phyloP scores from a whole-genome alignment of 2,329 filamentous ascomycete species.

The Nannizziopsis barbatae region DNA sequence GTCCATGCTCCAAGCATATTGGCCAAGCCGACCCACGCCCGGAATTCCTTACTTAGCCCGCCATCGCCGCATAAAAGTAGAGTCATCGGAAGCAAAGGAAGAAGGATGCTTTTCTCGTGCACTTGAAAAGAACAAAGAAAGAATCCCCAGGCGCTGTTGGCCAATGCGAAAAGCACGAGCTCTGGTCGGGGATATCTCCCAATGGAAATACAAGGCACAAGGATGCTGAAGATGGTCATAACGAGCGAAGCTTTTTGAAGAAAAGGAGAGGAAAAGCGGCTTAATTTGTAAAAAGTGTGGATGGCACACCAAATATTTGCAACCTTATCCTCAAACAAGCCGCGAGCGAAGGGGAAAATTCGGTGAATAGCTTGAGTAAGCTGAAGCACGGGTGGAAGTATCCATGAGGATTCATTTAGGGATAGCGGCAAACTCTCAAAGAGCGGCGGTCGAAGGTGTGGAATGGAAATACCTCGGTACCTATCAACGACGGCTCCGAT shows the following conservation, averaged over 20 bases:
- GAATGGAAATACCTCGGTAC: conserved; percentile 51
- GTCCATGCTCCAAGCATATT: conserved; percentile 87
- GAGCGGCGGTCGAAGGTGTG: conserved; percentile 53
- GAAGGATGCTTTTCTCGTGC: conserved; percentile 90
- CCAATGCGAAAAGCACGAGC: conserved; percentile 67
- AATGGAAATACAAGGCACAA: conserved; percentile 67
- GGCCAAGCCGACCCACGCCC: conserved; percentile 92
- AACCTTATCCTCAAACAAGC: conserved; percentile 96
- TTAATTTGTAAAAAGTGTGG: conserved; percentile 83
- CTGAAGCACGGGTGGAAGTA: conserved; percentile 68
- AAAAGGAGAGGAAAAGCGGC: conserved; percentile 56
- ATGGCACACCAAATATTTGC: conserved; percentile 96
- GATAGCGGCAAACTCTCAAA: conserved; percentile 46
- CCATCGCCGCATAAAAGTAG: conserved; percentile 67
- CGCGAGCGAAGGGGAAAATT: conserved; percentile 92
- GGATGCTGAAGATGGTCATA: conserved; percentile 63
- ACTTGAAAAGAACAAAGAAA: conserved; percentile 97
- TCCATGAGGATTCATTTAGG: conserved; percentile 53
- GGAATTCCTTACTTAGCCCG: conserved; percentile 62
- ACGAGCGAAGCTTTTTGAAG: conserved; percentile 66
- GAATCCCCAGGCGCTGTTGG: conserved; percentile 86
- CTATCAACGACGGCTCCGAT: conserved; percentile 59
- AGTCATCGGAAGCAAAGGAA: conserved; percentile 89
- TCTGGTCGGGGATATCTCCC: conserved; percentile 67
- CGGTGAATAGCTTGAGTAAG: conserved; percentile 74